Evolutionary conservation across 768 basidiomycete genomes (phyloP).

Genomic region (Rhodocollybia butyracea): DNA sequence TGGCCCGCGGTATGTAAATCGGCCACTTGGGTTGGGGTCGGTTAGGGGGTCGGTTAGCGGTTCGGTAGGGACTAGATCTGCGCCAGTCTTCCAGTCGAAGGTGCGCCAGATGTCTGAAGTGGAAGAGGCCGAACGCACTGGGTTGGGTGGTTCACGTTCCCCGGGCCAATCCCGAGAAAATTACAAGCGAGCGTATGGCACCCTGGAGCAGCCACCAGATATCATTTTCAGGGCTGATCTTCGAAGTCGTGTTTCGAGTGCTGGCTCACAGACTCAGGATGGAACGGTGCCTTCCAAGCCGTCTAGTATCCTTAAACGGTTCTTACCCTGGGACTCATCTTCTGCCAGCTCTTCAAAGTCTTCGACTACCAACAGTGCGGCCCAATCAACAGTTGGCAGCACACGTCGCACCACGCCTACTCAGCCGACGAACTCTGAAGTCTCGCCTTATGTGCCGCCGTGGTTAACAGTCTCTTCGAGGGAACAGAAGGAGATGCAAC

Average conservation of each 20-base stretch:
- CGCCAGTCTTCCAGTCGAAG: no score
- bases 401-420: neutral
- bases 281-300: neutral
- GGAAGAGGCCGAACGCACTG: no score
- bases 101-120: no score
- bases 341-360: neutral
- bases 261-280: neutral
- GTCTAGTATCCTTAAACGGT: neutral
- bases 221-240: neutral
- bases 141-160: no score
- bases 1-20: no score
- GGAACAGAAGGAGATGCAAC: conserved; percentile 1
- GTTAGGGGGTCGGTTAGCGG: no score
- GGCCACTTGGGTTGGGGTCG: no score
- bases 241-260: neutral
- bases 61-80: neutral
- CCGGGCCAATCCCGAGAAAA: neutral
- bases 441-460: neutral
- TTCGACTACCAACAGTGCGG: neutral
- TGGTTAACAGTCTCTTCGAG: neutral
- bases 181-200: neutral
- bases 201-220: neutral
- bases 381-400: neutral
- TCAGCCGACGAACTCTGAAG: neutral
- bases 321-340: conserved; percentile 6